Conservation (phyloP, 345 rosid genomes). For the Rhodamnia rubescens region DNA sequence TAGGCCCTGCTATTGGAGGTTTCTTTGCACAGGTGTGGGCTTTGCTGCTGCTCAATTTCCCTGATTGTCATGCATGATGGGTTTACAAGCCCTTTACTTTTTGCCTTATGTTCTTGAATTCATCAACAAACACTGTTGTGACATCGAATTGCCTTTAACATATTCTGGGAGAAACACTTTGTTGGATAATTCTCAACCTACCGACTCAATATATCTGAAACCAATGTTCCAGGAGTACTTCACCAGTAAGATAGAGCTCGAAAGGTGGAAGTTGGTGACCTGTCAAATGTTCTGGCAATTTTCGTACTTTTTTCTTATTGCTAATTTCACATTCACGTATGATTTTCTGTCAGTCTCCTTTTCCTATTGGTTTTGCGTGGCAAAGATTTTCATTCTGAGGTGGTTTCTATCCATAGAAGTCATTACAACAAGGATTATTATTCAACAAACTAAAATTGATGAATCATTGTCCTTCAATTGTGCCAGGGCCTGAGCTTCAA, state of each 20-base stretch:
- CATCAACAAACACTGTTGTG: not conserved
- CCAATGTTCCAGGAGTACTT: not conserved
- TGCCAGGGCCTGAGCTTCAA: not conserved
- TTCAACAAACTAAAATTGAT: not conserved
- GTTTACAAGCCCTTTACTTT: not conserved
- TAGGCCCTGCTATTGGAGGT: conserved; percentile 17
- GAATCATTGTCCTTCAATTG: not conserved
- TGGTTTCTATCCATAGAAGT: not conserved
- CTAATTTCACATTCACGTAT: not conserved
- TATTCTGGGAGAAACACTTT: not conserved
- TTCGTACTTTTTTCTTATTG: not conserved
- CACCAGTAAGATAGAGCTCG: not conserved
- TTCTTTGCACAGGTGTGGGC: conserved; percentile 7
- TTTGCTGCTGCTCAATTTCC: not conserved
- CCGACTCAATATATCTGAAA: not conserved
- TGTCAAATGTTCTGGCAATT: not conserved
- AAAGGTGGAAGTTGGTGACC: not conserved
- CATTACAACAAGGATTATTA: not conserved
- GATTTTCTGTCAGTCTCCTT: not conserved
- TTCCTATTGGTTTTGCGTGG: not conserved
- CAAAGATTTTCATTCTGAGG: not conserved
- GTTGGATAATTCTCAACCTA: not conserved
- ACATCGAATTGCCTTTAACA: not conserved
- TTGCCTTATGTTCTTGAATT: not conserved
- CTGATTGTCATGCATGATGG: not conserved